A percentile compares a stretch with the other conserved stretches of the same genome.
These are phyloP conservation scores for Xylaria curta DNA, from an alignment of 495 filamentous ascomycete species.

Conservation along the genomic window DNA sequence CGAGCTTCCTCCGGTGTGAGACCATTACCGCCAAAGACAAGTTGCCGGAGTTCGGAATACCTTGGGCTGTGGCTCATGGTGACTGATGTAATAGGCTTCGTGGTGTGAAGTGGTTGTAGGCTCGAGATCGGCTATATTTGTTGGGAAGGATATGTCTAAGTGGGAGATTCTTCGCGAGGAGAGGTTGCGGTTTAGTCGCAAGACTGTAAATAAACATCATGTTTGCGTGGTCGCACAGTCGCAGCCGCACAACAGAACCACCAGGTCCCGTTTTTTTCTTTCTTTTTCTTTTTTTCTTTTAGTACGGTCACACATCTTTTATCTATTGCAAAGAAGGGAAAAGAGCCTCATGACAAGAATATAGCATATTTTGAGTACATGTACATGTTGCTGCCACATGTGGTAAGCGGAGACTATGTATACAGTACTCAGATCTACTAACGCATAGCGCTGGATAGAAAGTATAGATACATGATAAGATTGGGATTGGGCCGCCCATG, in stretches of 20 bases:
- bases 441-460: too few species aligned
- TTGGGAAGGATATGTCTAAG: not conserved
- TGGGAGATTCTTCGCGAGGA: not conserved
- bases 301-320: too few species aligned
- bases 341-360: not conserved
- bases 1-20: conserved; percentile 35
- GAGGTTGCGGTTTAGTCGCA: not conserved
- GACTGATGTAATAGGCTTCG: not conserved
- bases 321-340: too few species aligned
- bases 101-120: not conserved
- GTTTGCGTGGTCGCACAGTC: not conserved
- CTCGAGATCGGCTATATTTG: not conserved
- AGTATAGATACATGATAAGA: too few species aligned
- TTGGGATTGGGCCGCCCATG: too few species aligned
- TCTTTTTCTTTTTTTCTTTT: too few species aligned
- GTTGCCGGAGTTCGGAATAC: conserved; percentile 3
- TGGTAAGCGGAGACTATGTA: too few species aligned
- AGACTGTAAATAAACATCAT: not conserved
- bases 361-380: not conserved
- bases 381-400: not conserved
- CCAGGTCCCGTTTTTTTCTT: too few species aligned
- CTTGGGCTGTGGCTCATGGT: conserved; percentile 5
- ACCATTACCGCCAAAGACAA: conserved; percentile 4
- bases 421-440: too few species aligned
- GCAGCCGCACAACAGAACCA: not conserved